These are phyloP conservation scores for Cutaneotrichosporon spelunceum DNA, from an alignment of 1,284 basidiomycete species.

Conservation along the genomic window DNA sequence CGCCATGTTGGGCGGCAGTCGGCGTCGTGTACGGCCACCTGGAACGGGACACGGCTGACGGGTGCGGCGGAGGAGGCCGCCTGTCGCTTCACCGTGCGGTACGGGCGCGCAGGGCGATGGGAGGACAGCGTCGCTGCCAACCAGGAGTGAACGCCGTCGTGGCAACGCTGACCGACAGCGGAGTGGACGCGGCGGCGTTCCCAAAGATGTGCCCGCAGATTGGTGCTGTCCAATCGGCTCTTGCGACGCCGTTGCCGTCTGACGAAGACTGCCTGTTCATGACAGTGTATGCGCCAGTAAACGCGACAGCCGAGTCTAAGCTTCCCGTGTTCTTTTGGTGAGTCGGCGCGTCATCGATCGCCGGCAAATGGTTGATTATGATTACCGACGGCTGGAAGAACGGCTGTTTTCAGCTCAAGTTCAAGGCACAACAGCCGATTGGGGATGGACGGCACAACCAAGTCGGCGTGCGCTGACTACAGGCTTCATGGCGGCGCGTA, in stretches of 20 bases:
- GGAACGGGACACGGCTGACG: conserved; percentile 21
- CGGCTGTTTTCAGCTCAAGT: too few relatives aligned
- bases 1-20: conserved; percentile 8
- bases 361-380: too few relatives aligned
- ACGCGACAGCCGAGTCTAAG: conserved; percentile 33
- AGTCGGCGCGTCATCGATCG: conserved; percentile 19
- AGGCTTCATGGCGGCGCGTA: conserved; percentile 92
- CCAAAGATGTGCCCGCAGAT: conserved; percentile 70
- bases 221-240: conserved; percentile 36
- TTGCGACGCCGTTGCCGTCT: conserved; percentile 32
- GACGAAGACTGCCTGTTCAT: conserved; percentile 12
- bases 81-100: conserved; percentile 41
- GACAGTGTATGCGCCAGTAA: not conserved
- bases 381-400: too few relatives aligned
- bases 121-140: conserved; percentile 17
- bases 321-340: conserved; percentile 64
- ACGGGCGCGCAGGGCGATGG: conserved; percentile 40
- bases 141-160: conserved; percentile 24
- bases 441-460: not conserved
- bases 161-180: conserved; percentile 16
- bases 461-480: conserved; percentile 5
- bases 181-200: conserved; percentile 55
- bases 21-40: conserved; percentile 2
- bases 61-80: conserved; percentile 11
- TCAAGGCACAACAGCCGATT: too few relatives aligned